phyloP scores from a whole-genome alignment of 2,329 filamentous ascomycete genomes.

The Pseudogymnoascus pannorum region DNA sequence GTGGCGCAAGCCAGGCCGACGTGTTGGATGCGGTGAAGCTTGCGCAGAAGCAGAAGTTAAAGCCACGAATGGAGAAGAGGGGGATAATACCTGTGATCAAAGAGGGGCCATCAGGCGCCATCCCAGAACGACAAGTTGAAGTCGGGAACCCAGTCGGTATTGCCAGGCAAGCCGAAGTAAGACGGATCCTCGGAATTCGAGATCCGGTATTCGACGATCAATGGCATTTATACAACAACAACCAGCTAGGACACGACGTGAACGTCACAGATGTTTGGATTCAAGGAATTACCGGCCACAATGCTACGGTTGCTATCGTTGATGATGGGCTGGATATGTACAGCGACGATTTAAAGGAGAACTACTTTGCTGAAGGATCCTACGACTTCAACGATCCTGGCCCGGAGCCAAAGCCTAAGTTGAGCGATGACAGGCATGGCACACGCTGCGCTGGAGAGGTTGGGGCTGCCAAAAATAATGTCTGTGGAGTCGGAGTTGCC shows the following conservation, averaged over 20 bases:
- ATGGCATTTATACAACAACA: slow-evolving; percentile 87
- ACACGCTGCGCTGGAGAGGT: slow-evolving; percentile 94
- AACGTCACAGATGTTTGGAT: slow-evolving; percentile 95
- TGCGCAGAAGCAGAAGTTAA: slow-evolving; percentile 68
- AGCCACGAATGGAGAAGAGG: slow-evolving; percentile 53
- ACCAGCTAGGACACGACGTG: slow-evolving; percentile 79
- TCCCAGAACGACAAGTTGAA: slow-evolving; percentile 19
- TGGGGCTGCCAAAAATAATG: slow-evolving; percentile 81
- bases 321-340: slow-evolving; percentile 96
- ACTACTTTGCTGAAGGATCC: slow-evolving; percentile 88
- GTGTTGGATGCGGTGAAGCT: slow-evolving; percentile 68
- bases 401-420: slow-evolving; percentile 69
- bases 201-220: slow-evolving; percentile 92
- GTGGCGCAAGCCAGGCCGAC: slow-evolving; percentile 45
- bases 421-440: slow-evolving; percentile 82
- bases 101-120: slow-evolving; percentile 16
- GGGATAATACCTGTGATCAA: slow-evolving; percentile 21
- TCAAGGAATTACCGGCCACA: slow-evolving; percentile 82
- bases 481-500: slow-evolving; percentile 92
- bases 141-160: slow-evolving; percentile 37
- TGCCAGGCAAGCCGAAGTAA: slow-evolving; percentile 52
- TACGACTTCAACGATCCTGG: slow-evolving; percentile 91
- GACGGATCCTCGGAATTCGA: slow-evolving; percentile 60
- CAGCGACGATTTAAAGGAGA: slow-evolving; percentile 83
- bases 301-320: slow-evolving; percentile 85